phyloP scores from a whole-genome alignment of 768 basidiomycete genomes.

The Podaxis rugospora region DNA sequence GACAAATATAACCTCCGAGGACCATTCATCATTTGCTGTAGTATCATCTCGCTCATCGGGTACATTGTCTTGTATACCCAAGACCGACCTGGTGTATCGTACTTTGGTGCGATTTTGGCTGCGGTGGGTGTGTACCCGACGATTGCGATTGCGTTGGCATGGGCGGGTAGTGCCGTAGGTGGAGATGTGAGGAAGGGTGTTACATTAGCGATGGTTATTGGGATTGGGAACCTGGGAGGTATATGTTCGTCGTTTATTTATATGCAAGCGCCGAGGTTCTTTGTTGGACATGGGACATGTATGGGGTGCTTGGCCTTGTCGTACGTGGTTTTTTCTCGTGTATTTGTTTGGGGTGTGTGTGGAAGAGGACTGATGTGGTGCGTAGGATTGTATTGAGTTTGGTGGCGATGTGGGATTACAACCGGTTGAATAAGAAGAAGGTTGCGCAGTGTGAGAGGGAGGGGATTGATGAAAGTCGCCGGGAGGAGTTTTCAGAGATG shows the following conservation, averaged over 20 bases:
- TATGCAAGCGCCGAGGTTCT: slow-evolving; percentile 31
- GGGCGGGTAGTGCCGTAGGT: slow-evolving; percentile 52
- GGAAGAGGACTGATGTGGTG: background rate
- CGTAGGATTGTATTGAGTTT: slow-evolving; percentile 29
- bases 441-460: slow-evolving; percentile 37
- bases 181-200: slow-evolving; percentile 44
- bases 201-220: slow-evolving; percentile 48
- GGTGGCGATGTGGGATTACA: slow-evolving; percentile 47
- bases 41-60: slow-evolving; percentile 42
- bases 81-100: slow-evolving; percentile 30
- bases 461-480: slow-evolving; percentile 35
- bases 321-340: slow-evolving; percentile 15
- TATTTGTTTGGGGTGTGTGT: background rate
- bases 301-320: slow-evolving; percentile 30
- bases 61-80: slow-evolving; percentile 44
- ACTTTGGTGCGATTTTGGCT: slow-evolving; percentile 45
- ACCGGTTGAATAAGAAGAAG: slow-evolving; percentile 44
- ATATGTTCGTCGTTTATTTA: slow-evolving; percentile 38
- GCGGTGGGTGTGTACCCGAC: slow-evolving; percentile 51
- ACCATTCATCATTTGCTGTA: slow-evolving; percentile 42
- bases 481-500: slow-evolving; percentile 40
- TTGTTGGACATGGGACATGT: slow-evolving; percentile 31
- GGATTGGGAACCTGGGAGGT: slow-evolving; percentile 51
- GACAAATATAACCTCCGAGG: slow-evolving; percentile 40
- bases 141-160: slow-evolving; percentile 44